phyloP scores from a whole-genome alignment of 2,329 filamentous ascomycete genomes.

The Macroventuria anomochaeta region DNA sequence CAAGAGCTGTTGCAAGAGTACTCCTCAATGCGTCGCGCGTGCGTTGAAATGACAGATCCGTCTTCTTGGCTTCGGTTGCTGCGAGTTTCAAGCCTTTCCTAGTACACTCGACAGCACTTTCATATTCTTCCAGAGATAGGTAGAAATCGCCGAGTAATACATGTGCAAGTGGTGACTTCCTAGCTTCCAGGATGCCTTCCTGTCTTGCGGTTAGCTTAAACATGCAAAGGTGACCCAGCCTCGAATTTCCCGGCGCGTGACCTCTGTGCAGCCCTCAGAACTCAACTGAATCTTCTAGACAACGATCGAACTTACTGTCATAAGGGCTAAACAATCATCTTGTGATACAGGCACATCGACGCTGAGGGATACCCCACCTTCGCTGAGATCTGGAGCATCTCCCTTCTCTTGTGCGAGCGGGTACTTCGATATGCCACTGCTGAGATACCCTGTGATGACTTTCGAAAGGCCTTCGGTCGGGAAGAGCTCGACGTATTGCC shows the following conservation, averaged over 20 bases:
- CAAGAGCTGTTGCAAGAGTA: conserved; percentile 82
- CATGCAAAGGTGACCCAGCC: too few relatives aligned
- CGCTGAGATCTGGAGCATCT: conserved; percentile 54
- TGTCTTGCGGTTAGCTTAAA: conserved; percentile 23
- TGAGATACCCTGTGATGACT: conserved; percentile 81
- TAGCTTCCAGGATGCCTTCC: conserved; percentile 57
- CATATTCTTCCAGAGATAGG: conserved; percentile 81
- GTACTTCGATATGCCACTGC: conserved; percentile 84
- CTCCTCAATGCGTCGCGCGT: conserved; percentile 74
- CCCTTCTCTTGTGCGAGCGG: conserved; percentile 54
- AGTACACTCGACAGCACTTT: conserved; percentile 79
- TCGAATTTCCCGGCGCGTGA: too few relatives aligned
- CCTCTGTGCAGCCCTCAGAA: too few relatives aligned
- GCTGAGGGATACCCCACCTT: conserved; percentile 46
- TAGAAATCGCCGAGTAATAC: conserved; percentile 85
- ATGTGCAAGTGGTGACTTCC: conserved; percentile 79
- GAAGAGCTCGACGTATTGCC: conserved; percentile 83
- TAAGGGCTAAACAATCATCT: conserved; percentile 80
- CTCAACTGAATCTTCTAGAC: too few relatives aligned
- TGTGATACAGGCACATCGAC: conserved; percentile 67
- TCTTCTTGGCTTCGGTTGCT: conserved; percentile 66
- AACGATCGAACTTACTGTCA: conserved; percentile 61
- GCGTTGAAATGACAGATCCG: conserved; percentile 71
- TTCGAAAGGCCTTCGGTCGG: conserved; percentile 82
- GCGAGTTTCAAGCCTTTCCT: conserved; percentile 73